Percentiles rank a stretch among this genome's conserved stretches.
Conservation (phyloP, 1,284 basidiomycete species). For the Puccinia triticina region DNA sequence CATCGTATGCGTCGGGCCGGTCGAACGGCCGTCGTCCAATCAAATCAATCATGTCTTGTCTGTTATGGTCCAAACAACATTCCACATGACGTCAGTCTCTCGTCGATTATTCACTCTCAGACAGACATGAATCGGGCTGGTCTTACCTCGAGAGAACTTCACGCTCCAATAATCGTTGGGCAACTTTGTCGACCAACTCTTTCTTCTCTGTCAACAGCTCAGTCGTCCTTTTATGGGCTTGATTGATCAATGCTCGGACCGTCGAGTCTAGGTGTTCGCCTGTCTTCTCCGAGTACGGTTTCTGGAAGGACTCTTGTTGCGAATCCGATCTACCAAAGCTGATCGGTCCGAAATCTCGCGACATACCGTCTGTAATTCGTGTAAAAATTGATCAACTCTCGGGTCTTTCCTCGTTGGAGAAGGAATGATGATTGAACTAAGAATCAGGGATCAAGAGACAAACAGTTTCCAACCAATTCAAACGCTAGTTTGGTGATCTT, state of each 20-base stretch:
- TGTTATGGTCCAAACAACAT: constrained; percentile 54
- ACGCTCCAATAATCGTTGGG: constrained; percentile 82
- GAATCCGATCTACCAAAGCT: constrained; percentile 86
- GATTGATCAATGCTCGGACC: constrained; percentile 92
- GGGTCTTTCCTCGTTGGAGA: background rate
- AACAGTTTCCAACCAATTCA: constrained; percentile 68
- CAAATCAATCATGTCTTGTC: constrained; percentile 82
- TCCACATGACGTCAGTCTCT: constrained; percentile 55
- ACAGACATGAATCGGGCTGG: background rate
- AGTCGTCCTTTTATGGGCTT: constrained; percentile 82
- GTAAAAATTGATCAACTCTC: constrained; percentile 55
- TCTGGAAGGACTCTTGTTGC: constrained; percentile 85
- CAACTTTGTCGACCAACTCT: constrained; percentile 91
- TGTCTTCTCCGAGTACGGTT: constrained; percentile 97
- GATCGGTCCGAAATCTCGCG: constrained; percentile 87
- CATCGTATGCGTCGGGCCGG: constrained; percentile 66
- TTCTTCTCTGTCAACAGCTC: constrained; percentile 79
- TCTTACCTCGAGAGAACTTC: constrained; percentile 86
- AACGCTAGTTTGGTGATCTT: constrained; percentile 99
- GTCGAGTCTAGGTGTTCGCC: constrained; percentile 85
- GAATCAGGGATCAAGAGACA: constrained; percentile 13
- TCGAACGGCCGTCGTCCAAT: constrained; percentile 83
- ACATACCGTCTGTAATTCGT: constrained; percentile 84
- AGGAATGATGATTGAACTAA: background rate
- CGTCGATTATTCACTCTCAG: constrained; percentile 57